Conservation (phyloP, 768 basidiomycete species). For the Fomitopsis serialis region DNA sequence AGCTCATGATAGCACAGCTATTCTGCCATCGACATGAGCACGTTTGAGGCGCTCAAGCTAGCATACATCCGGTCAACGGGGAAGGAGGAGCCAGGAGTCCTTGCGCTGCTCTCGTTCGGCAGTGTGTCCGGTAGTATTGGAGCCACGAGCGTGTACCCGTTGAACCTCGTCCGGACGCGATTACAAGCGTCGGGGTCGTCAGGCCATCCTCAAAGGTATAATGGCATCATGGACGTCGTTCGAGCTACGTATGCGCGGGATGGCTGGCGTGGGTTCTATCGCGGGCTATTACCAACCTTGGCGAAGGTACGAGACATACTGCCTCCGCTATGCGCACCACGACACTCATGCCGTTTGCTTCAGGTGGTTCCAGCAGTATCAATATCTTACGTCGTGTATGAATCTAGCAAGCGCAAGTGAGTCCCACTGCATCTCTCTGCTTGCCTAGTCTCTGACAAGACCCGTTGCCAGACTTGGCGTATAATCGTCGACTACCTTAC, state of each 20-base stretch:
- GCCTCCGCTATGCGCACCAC: too few species aligned
- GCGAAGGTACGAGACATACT: constrained; percentile 65
- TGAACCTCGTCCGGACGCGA: constrained; percentile 89
- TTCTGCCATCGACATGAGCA: constrained; percentile 96
- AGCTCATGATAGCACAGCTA: constrained; percentile 38
- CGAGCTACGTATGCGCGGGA: constrained; percentile 76
- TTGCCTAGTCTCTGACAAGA: neutral
- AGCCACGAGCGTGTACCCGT: constrained; percentile 88
- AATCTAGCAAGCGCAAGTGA: constrained; percentile 76
- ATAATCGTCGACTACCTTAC: constrained; percentile 16
- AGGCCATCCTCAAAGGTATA: constrained; percentile 89
- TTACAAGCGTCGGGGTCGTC: constrained; percentile 95
- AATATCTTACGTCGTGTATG: constrained; percentile 94
- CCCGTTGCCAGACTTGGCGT: constrained; percentile 44
- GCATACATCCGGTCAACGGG: constrained; percentile 84
- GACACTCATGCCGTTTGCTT: neutral
- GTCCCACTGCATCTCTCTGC: constrained; percentile 18
- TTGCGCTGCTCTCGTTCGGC: constrained; percentile 85
- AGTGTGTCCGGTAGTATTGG: constrained; percentile 92
- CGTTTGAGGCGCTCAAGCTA: constrained; percentile 93
- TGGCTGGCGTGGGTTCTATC: constrained; percentile 93
- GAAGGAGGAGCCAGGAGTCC: constrained; percentile 83
- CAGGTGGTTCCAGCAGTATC: constrained; percentile 95
- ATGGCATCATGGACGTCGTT: constrained; percentile 82
- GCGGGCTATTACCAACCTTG: constrained; percentile 85